phyloP scores from a whole-genome alignment of 2,329 filamentous ascomycete species.

The Colletotrichum sp. region DNA sequence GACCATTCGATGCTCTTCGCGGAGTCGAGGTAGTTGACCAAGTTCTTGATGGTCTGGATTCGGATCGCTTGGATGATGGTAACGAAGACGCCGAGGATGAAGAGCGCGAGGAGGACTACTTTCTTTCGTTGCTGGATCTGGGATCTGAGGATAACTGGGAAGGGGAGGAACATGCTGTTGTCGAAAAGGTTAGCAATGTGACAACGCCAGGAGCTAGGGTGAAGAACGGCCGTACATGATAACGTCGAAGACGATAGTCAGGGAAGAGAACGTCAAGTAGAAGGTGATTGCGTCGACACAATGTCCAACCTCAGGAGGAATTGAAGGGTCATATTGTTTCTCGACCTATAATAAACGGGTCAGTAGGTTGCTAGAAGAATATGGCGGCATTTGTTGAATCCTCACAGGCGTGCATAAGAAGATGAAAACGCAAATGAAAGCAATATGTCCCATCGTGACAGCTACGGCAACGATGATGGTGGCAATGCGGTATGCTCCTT shows the following conservation, averaged over 20 bases:
- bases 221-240: conserved; percentile 34
- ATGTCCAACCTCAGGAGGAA: conserved; percentile 33
- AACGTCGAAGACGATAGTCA: conserved; percentile 48
- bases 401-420: conserved; percentile 39
- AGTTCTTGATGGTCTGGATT: conserved; percentile 50
- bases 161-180: conserved; percentile 43
- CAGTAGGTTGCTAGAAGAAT: background rate
- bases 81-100: conserved; percentile 55
- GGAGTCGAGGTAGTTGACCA: conserved; percentile 50
- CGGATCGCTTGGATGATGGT: conserved; percentile 56
- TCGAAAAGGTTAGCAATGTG: rapidly evolving
- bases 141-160: conserved; percentile 41
- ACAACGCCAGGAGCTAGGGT: background rate
- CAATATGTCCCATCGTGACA: conserved; percentile 42
- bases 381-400: rapidly evolving
- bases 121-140: conserved; percentile 45
- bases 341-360: conserved; percentile 23
- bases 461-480: conserved; percentile 38
- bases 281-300: conserved; percentile 45
- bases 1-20: conserved; percentile 49
- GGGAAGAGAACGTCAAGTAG: conserved; percentile 44
- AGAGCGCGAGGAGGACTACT: conserved; percentile 45
- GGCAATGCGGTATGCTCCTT: conserved; percentile 33
- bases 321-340: conserved; percentile 44
- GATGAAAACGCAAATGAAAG: conserved; percentile 39